Evolutionary conservation across 208 protist species (phyloP).

Genomic region (Porcisia hertigi): DNA sequence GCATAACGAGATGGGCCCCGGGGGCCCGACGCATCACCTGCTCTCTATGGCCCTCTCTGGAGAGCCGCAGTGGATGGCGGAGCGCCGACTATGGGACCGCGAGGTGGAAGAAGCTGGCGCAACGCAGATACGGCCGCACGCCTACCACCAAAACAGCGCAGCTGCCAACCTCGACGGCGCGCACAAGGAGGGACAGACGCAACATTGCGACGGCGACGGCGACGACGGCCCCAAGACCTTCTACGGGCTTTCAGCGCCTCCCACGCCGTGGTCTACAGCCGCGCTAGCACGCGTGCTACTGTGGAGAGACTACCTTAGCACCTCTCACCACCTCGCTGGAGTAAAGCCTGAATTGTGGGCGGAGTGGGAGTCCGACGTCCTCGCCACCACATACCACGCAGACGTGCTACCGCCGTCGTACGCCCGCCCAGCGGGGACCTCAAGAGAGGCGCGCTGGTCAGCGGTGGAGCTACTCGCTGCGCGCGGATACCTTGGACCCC

Average conservation of each 20-base stretch:
- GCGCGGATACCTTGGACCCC: conserved; percentile 22
- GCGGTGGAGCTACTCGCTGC: conserved; percentile 18
- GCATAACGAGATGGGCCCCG: conserved; percentile 42
- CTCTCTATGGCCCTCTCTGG: conserved; percentile 62
- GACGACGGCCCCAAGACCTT: neutral
- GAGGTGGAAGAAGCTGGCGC: conserved; percentile 7
- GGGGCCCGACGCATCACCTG: conserved; percentile 48
- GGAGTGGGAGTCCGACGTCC: conserved; percentile 22
- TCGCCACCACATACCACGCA: conserved; percentile 32
- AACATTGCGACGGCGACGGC: neutral
- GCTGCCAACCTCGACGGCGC: conserved; percentile 18
- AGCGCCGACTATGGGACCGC: conserved; percentile 9
- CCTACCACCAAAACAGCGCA: neutral
- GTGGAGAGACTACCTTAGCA: conserved; percentile 22
- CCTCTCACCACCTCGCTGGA: conserved; percentile 3
- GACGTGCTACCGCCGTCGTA: conserved; percentile 7
- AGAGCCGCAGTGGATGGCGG: conserved; percentile 38
- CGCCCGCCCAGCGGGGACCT: neutral
- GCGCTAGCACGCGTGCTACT: conserved; percentile 25
- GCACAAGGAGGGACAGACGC: neutral
- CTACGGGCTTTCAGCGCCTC: neutral
- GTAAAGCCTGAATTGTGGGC: conserved; percentile 7
- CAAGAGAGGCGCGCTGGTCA: conserved; percentile 8
- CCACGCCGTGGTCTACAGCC: conserved; percentile 21
- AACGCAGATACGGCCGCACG: neutral